Conservation (phyloP, 345 rosid species). For the Rhizophora mangle region DNA sequence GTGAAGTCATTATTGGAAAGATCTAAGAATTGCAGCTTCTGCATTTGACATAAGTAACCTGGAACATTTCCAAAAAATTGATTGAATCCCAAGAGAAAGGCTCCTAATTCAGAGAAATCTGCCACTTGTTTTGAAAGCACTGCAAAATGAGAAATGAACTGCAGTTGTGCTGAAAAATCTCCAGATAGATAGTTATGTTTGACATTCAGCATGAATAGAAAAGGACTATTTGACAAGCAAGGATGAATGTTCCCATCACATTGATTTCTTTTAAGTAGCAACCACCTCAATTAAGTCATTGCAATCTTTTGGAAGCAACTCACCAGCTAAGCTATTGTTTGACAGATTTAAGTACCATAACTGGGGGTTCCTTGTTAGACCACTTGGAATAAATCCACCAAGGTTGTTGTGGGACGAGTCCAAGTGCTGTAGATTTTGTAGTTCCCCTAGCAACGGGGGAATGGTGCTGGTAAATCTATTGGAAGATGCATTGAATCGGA, state of each 20-base stretch:
- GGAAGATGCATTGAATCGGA: conserved; percentile 18
- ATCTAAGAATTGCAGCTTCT: conserved; percentile 21
- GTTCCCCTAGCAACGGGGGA: conserved; percentile 10
- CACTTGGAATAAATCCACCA: conserved; percentile 13
- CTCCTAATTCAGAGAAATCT: conserved; percentile 11
- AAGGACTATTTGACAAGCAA: conserved; percentile 14
- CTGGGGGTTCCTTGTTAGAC: conserved; percentile 8
- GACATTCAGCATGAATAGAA: conserved; percentile 10
- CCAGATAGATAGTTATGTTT: conserved; percentile 12
- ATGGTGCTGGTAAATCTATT: conserved; percentile 6
- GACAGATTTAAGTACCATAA: conserved; percentile 26
- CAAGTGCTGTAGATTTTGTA: conserved; percentile 2
- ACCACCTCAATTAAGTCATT: conserved; percentile 13
- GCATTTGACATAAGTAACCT: conserved; percentile 13
- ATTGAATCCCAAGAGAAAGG: conserved; percentile 13
- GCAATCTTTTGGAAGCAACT: conserved; percentile 11
- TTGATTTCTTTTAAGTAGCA: conserved; percentile 17
- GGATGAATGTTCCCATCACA: conserved; percentile 6
- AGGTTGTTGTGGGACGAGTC: conserved; percentile 19
- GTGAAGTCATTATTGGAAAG: conserved; percentile 18
- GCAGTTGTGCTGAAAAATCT: not conserved
- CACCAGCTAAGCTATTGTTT: conserved; percentile 20
- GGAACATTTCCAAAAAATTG: conserved; percentile 12
- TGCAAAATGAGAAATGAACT: not conserved
- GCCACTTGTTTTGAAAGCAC: not conserved